phyloP scores from a whole-genome alignment of 176 grass and related monocot genomes.

The Eragrostis curvula region DNA sequence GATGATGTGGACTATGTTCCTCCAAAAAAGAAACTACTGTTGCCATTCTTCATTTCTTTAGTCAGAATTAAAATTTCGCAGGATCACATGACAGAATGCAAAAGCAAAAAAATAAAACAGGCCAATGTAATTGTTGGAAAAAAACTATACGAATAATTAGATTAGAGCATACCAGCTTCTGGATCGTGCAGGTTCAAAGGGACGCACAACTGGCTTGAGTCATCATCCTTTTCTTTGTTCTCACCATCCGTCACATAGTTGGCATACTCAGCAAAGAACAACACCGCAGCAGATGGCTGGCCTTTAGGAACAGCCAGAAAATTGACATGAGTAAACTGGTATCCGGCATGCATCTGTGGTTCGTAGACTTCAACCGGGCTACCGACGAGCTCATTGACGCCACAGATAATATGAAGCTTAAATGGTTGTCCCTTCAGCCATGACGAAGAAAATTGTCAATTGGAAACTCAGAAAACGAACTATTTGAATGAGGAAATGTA shows the following conservation, averaged over 20 bases:
- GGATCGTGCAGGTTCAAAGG: not conserved
- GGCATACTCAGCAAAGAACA: constrained; percentile 30
- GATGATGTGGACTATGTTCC: too few relatives aligned
- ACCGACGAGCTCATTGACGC: constrained; percentile 17
- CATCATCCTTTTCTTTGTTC: not conserved
- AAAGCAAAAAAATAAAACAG: not conserved
- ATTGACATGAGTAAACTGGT: constrained; percentile 21
- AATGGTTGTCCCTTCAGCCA: not conserved
- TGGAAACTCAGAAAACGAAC: not conserved
- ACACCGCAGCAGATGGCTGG: not conserved
- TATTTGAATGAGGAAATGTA: too few relatives aligned
- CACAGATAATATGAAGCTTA: constrained; percentile 17
- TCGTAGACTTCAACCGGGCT: not conserved
- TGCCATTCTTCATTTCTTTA: not conserved
- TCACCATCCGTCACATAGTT: not conserved
- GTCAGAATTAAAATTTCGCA: not conserved
- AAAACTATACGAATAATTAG: not conserved
- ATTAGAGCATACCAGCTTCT: constrained; percentile 13
- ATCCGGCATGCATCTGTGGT: not conserved
- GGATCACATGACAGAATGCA: not conserved
- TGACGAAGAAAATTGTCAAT: not conserved
- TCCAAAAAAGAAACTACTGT: too few relatives aligned
- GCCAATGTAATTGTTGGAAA: not conserved
- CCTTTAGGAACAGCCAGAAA: constrained; percentile 3
- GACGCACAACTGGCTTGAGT: not conserved